Evolutionary conservation across 768 basidiomycete genomes (phyloP).

Genomic region (Candolleomyces eurysporus): DNA sequence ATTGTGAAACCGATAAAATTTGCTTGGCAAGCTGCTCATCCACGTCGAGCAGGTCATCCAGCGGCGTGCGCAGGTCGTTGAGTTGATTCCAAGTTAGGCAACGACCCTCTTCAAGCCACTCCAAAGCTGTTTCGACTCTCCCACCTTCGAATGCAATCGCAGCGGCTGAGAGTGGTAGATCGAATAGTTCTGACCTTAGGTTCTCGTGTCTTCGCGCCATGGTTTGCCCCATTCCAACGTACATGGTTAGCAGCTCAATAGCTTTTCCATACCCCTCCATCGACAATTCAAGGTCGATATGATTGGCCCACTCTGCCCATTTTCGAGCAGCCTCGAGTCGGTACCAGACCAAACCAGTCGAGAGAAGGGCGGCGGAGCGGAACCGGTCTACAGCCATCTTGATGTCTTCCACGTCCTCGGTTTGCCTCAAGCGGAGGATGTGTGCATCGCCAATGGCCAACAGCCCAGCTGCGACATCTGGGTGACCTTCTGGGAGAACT

Average conservation of each 20-base stretch:
- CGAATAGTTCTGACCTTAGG: slow-evolving; percentile 1
- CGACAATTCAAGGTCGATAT: not conserved
- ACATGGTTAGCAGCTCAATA: slow-evolving; percentile 10
- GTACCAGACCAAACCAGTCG: not conserved
- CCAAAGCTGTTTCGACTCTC: not conserved
- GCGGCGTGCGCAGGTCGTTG: slow-evolving; percentile 13
- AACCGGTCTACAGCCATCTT: not conserved
- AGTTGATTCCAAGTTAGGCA: slow-evolving; percentile 19
- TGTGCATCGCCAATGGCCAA: slow-evolving; percentile 17
- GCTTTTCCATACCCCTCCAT: not conserved
- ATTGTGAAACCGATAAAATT: not conserved
- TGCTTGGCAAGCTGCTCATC: not conserved
- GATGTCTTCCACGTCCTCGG: slow-evolving; percentile 13
- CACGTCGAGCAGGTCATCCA: slow-evolving; percentile 8
- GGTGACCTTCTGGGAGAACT: not conserved
- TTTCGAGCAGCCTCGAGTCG: not conserved
- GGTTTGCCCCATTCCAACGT: slow-evolving; percentile 16
- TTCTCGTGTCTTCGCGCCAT: slow-evolving; percentile 13
- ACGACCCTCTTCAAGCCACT: slow-evolving; percentile 12
- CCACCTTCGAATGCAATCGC: not conserved
- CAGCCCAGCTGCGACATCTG: slow-evolving; percentile 11
- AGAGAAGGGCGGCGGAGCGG: not conserved
- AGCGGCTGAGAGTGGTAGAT: not conserved
- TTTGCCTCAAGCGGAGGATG: slow-evolving; percentile 17
- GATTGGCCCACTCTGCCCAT: not conserved